Evolutionary conservation across 2,329 filamentous ascomycete genomes (phyloP).

Genomic region (Neonectria coccinea): DNA sequence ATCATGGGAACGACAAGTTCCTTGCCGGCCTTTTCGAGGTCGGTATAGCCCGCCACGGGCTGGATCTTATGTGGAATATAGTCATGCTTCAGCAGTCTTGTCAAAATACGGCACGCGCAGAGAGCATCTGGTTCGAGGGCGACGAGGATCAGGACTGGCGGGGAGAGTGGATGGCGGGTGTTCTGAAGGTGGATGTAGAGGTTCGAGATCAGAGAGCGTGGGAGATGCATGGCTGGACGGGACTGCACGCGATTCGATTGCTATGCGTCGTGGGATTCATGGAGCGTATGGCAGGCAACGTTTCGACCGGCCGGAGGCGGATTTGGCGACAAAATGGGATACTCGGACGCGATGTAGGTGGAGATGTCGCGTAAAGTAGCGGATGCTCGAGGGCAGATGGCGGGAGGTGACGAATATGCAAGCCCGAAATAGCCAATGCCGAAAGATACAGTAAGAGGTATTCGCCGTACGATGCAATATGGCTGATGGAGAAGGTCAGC

Average conservation of each 20-base stretch:
- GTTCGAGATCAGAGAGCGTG: conserved; percentile 87
- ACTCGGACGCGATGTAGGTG: conserved; percentile 31
- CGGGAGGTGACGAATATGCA: background rate
- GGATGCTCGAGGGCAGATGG: background rate
- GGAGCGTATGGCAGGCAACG: conserved; percentile 32
- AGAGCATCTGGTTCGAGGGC: conserved; percentile 95
- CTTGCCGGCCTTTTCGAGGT: conserved; percentile 82
- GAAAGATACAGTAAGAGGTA: conserved; percentile 11
- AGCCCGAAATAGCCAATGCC: conserved; percentile 9
- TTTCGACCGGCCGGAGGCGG: conserved; percentile 20
- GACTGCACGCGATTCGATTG: conserved; percentile 30
- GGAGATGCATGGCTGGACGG: conserved; percentile 83
- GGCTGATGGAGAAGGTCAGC: conserved; percentile 14
- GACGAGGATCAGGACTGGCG: conserved; percentile 90
- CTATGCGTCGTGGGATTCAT: conserved; percentile 43
- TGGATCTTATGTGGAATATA: conserved; percentile 98
- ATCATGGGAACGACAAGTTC: conserved; percentile 89
- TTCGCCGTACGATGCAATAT: conserved; percentile 20
- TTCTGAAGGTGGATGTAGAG: conserved; percentile 90
- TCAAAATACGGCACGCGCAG: conserved; percentile 94
- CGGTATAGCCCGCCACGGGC: conserved; percentile 91
- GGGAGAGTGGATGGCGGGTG: conserved; percentile 88
- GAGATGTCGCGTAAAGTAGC: conserved; percentile 38
- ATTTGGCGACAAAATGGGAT: conserved; percentile 22
- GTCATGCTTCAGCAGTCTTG: conserved; percentile 93